A percentile compares a stretch with the other conserved stretches of the same genome.
phyloP scores from a whole-genome alignment of 1,284 basidiomycete species.

The Puccinia horiana region DNA sequence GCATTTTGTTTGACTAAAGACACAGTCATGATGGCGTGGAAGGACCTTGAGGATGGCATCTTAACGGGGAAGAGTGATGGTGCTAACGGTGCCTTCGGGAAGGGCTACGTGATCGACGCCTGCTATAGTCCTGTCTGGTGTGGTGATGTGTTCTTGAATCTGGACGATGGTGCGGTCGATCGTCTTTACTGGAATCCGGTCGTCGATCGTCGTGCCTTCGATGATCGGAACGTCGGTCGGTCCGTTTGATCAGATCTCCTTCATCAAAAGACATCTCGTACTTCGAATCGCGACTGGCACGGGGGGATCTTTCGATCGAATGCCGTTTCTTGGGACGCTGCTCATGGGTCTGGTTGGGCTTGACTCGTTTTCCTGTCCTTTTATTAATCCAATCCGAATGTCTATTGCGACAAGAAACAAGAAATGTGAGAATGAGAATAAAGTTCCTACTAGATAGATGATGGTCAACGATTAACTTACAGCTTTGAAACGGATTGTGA shows the following conservation, averaged over 20 bases:
- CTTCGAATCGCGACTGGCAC: neutral
- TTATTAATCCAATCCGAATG: conserved; percentile 49
- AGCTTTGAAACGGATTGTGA: conserved; percentile 70
- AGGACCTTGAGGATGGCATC: no score
- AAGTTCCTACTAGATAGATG: neutral
- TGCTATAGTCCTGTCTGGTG: neutral
- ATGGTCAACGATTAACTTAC: conserved; percentile 56
- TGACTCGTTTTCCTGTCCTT: conserved; percentile 21
- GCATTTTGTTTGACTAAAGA: no score
- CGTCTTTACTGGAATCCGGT: neutral
- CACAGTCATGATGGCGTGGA: no score
- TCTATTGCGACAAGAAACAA: neutral
- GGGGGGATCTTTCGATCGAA: neutral
- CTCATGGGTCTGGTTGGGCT: neutral
- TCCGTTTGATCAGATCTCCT: neutral
- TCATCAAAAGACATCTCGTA: conserved; percentile 44
- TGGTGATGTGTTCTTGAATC: neutral
- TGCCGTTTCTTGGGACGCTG: neutral
- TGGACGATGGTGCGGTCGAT: neutral
- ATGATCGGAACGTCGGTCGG: conserved; percentile 1
- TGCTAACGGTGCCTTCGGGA: neutral
- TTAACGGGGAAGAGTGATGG: no score
- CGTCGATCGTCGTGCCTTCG: conserved; percentile 4
- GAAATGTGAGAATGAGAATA: neutral
- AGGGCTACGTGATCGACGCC: conserved; percentile 4